A percentile compares a stretch with the other conserved stretches of the same genome.
Conservation (phyloP, 2,329 filamentous ascomycete species). For the Exophiala phaeomuriformis region DNA sequence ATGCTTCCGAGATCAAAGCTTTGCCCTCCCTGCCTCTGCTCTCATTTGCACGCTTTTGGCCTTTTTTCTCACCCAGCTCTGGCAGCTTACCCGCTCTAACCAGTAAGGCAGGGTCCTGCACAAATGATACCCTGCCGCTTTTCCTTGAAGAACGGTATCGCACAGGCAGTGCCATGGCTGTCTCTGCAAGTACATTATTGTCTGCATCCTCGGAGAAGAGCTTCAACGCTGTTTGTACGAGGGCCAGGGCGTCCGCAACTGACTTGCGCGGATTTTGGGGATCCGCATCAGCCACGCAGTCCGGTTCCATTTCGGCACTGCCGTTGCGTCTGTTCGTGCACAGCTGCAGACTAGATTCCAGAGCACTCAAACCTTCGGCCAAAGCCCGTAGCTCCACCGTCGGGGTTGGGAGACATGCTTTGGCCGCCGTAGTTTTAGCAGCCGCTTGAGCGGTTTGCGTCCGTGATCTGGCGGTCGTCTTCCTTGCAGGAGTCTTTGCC, state of each 20-base stretch:
- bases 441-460: background rate
- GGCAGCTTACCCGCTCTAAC: background rate
- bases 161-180: slow-evolving; percentile 77
- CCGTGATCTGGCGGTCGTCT: slow-evolving; percentile 2
- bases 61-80: background rate
- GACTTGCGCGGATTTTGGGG: slow-evolving; percentile 57
- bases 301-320: slow-evolving; percentile 34
- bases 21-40: slow-evolving; percentile 7
- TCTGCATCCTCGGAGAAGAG: slow-evolving; percentile 52
- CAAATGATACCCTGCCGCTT: slow-evolving; percentile 27
- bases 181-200: slow-evolving; percentile 85
- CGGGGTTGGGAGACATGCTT: background rate
- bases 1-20: slow-evolving; percentile 13
- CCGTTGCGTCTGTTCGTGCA: slow-evolving; percentile 19
- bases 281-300: slow-evolving; percentile 54
- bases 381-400: background rate
- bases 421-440: background rate
- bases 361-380: background rate
- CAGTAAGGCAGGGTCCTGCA: slow-evolving; percentile 7
- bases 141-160: slow-evolving; percentile 47
- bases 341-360: slow-evolving; percentile 36
- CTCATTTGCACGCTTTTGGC: background rate
- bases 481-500: slow-evolving; percentile 3
- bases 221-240: slow-evolving; percentile 52
- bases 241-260: slow-evolving; percentile 35